These are phyloP conservation scores for Quercus suber DNA, from an alignment of 306 rosid species.

Conservation along the genomic window DNA sequence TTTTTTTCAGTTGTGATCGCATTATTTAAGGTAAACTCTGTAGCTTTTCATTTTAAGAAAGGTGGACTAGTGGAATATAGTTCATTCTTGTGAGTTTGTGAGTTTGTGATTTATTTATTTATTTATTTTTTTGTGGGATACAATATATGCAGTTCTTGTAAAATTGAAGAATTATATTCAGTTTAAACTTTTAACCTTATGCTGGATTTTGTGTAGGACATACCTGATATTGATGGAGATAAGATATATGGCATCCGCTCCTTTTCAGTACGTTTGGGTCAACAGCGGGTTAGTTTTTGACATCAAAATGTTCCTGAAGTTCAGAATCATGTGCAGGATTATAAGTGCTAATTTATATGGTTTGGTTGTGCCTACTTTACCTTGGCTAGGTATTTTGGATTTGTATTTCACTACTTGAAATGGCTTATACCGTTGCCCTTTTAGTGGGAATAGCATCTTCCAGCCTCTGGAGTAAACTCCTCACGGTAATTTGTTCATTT, in stretches of 20 bases:
- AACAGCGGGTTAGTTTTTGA: conserved; percentile 56
- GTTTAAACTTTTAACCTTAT: conserved; percentile 3
- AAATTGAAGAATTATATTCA: background rate
- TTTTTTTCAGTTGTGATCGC: conserved; percentile 98
- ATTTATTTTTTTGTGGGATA: background rate
- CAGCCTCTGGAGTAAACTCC: conserved; percentile 67
- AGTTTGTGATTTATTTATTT: background rate
- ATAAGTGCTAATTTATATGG: background rate
- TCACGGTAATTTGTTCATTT: conserved; percentile 55
- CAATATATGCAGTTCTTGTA: background rate
- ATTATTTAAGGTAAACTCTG: conserved; percentile 72
- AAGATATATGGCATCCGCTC: conserved; percentile 75
- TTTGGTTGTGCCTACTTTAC: conserved; percentile 20
- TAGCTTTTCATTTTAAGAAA: conserved; percentile 1
- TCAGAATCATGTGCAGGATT: conserved; percentile 12
- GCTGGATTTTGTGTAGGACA: conserved; percentile 56
- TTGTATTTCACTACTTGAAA: conserved; percentile 81
- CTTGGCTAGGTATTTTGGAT: conserved; percentile 83
- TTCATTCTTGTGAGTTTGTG: conserved; percentile 5
- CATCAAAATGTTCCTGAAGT: conserved; percentile 14
- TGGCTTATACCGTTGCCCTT: conserved; percentile 77
- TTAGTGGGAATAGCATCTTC: conserved; percentile 72
- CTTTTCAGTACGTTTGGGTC: conserved; percentile 87
- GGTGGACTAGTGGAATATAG: background rate
- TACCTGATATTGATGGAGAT: conserved; percentile 98